These are phyloP conservation scores for Metarhizium guizhouense DNA, from an alignment of 2,329 filamentous ascomycete species.

Conservation along the genomic window DNA sequence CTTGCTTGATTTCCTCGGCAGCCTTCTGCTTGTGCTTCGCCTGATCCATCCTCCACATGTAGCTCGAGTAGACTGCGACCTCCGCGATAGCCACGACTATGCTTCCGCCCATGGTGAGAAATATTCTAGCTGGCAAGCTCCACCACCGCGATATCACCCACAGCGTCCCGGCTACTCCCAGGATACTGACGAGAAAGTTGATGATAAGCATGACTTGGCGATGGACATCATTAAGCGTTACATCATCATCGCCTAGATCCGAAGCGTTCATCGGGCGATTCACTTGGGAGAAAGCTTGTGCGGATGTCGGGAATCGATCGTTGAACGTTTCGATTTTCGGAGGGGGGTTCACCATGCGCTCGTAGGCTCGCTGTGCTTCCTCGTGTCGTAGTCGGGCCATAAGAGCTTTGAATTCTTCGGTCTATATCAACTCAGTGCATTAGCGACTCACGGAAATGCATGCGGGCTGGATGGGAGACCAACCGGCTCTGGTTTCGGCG, in stretches of 20 bases:
- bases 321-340: slow-evolving; percentile 48
- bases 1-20: slow-evolving; percentile 56
- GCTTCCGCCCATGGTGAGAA: slow-evolving; percentile 62
- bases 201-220: slow-evolving; percentile 77
- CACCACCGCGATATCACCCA: slow-evolving; percentile 74
- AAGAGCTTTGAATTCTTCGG: slow-evolving; percentile 72
- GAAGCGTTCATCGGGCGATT: slow-evolving; percentile 36
- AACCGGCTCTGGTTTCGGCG: slow-evolving; percentile 70
- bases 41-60: slow-evolving; percentile 61
- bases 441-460: slow-evolving; percentile 1
- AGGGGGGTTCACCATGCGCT: slow-evolving; percentile 63
- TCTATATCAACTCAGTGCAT: slow-evolving; percentile 35
- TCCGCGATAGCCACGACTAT: slow-evolving; percentile 65
- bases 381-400: slow-evolving; percentile 79
- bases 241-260: slow-evolving; percentile 50
- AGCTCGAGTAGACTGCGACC: slow-evolving; percentile 68
- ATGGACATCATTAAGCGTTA: slow-evolving; percentile 65
- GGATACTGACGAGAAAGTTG: slow-evolving; percentile 81
- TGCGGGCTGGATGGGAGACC: slow-evolving; percentile 16
- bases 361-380: slow-evolving; percentile 74
- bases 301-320: slow-evolving; percentile 47
- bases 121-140: slow-evolving; percentile 60
- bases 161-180: slow-evolving; percentile 67
- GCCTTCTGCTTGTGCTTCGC: slow-evolving; percentile 55
- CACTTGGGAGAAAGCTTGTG: slow-evolving; percentile 46